Evolutionary conservation across 495 filamentous ascomycete genomes (phyloP).

Genomic region (Aspergillus homomorphus): DNA sequence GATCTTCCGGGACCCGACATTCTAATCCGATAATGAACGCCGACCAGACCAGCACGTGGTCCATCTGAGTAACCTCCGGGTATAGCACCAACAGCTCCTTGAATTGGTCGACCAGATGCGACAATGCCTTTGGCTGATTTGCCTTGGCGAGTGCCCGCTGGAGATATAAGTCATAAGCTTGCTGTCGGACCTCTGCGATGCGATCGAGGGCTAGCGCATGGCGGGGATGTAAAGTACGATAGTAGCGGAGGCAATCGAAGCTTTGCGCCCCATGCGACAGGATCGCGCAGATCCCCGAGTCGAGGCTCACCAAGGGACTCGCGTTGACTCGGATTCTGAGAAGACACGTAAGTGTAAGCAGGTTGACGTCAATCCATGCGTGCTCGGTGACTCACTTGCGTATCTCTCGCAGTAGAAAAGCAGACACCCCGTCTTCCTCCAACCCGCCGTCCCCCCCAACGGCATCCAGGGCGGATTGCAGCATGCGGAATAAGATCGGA

Average conservation of each 20-base stretch:
- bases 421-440: neutral
- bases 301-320: constrained; percentile 7
- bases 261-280: constrained; percentile 6
- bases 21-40: constrained; percentile 11
- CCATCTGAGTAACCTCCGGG: neutral
- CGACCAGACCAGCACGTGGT: constrained; percentile 11
- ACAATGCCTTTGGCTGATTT: neutral
- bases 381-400: constrained; percentile 10
- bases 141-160: neutral
- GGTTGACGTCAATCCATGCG: neutral
- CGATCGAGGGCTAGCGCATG: constrained; percentile 2
- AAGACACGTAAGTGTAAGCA: too few relatives aligned
- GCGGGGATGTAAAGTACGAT: constrained; percentile 7
- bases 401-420: constrained; percentile 11
- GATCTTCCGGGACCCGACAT: neutral
- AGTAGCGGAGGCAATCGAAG: constrained; percentile 12
- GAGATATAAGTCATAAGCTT: constrained; percentile 15
- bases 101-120: constrained; percentile 6
- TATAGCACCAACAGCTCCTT: neutral
- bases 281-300: constrained; percentile 7
- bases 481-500: constrained; percentile 10
- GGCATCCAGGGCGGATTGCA: constrained; percentile 8
- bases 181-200: constrained; percentile 9
- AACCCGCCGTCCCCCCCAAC: constrained; percentile 6
- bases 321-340: constrained; percentile 16